These are phyloP conservation scores for Plasmodium malariae DNA, from an alignment of 169 alveolate genomes.

Conservation along the genomic window DNA sequence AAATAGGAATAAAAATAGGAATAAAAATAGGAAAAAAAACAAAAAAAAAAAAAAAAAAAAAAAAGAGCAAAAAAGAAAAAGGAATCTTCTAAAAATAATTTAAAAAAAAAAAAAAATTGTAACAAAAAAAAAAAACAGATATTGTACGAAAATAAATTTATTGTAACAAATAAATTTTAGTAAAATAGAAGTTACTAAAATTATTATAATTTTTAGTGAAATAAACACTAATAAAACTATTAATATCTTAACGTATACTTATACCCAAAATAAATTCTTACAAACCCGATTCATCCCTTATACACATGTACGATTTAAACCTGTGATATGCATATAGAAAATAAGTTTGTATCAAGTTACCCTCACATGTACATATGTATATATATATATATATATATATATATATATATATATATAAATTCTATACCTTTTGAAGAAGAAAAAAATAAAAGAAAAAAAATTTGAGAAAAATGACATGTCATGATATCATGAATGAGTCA, in stretches of 20 bases:
- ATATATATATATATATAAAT: neutral
- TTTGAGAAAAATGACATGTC: conserved; percentile 22
- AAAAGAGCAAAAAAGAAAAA: neutral
- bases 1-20: no score
- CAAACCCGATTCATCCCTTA: no score
- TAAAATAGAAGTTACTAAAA: no score
- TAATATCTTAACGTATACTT: no score
- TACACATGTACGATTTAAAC: neutral
- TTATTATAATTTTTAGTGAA: no score
- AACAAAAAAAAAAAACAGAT: no score
- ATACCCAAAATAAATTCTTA: no score
- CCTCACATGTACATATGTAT: neutral
- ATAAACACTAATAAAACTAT: no score
- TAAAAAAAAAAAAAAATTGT: no score
- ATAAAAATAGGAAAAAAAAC: neutral
- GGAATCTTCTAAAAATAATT: neutral
- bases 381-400: neutral
- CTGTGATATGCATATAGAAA: neutral
- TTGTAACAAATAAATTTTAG: no score
- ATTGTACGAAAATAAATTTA: no score
- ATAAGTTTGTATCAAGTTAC: neutral
- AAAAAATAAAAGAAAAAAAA: neutral
- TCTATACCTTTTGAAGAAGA: neutral
- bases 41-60: neutral
- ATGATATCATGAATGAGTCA: conserved; percentile 24